A percentile compares a stretch with the other conserved stretches of the same genome.
phyloP scores from a whole-genome alignment of 2,329 filamentous ascomycete genomes.

The Aulographum hederae region DNA sequence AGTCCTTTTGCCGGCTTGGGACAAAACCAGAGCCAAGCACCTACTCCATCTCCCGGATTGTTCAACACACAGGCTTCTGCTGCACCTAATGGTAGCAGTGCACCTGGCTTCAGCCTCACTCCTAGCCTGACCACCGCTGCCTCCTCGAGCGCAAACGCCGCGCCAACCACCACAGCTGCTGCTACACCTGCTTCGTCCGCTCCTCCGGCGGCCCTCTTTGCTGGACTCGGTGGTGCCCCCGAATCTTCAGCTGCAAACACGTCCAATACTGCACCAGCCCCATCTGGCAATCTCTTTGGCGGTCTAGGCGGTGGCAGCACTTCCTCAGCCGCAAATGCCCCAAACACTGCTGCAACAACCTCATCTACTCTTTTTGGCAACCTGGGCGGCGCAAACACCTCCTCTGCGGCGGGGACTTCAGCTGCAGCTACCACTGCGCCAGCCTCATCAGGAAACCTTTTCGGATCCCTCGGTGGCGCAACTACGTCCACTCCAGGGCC shows the following conservation, averaged over 20 bases:
- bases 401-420: constrained; percentile 9
- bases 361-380: constrained; percentile 1
- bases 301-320: constrained; percentile 2
- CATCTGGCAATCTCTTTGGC: background rate
- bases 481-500: background rate
- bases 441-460: constrained; percentile 11
- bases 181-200: constrained; percentile 7
- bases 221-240: background rate
- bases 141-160: background rate
- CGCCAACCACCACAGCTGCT: background rate
- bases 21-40: too few species aligned
- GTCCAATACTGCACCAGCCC: constrained; percentile 9
- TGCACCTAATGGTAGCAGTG: background rate
- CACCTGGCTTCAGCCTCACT: constrained; percentile 1
- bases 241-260: too few species aligned
- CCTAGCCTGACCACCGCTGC: too few species aligned
- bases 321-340: constrained; percentile 8
- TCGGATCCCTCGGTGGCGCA: constrained; percentile 9
- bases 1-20: too few species aligned
- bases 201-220: background rate
- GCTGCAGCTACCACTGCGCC: constrained; percentile 8
- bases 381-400: background rate
- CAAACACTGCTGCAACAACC: constrained; percentile 2
- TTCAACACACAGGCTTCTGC: background rate
- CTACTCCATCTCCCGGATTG: background rate